A percentile compares a stretch with the other conserved stretches of the same genome.
These are phyloP conservation scores for Trichophyton schoenleinii DNA, from an alignment of 2,329 filamentous ascomycete species.

Conservation along the genomic window DNA sequence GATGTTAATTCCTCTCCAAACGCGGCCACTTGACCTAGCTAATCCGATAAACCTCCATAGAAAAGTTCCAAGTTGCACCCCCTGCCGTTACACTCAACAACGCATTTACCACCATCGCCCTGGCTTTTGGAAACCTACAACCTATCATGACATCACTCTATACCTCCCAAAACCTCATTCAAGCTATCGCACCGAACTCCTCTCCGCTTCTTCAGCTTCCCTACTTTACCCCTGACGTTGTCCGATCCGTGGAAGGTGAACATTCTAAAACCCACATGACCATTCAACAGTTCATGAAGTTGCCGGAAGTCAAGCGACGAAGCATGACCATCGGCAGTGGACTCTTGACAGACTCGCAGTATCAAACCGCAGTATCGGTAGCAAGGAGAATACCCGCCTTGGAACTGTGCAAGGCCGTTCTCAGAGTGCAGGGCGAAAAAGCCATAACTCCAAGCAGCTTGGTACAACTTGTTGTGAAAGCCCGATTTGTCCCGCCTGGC, in stretches of 20 bases:
- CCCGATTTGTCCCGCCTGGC: conserved; percentile 81
- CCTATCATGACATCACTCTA: conserved; percentile 74
- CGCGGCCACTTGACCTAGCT: conserved; percentile 11
- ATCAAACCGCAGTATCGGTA: conserved; percentile 60
- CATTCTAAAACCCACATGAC: conserved; percentile 58
- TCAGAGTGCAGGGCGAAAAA: conserved; percentile 94
- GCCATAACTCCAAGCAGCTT: conserved; percentile 84
- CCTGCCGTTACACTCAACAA: conserved; percentile 75
- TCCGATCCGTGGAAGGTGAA: conserved; percentile 41
- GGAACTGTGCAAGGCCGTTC: conserved; percentile 82
- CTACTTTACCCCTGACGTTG: conserved; percentile 57
- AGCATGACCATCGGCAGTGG: conserved; percentile 55
- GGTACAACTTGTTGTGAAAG: conserved; percentile 90
- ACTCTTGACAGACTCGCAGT: conserved; percentile 63
- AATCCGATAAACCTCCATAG: conserved; percentile 19
- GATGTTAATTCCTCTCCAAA: not conserved
- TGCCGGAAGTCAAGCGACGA: conserved; percentile 62
- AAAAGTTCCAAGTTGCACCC: conserved; percentile 82
- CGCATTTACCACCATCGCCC: conserved; percentile 71
- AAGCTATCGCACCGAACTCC: conserved; percentile 69
- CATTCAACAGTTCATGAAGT: conserved; percentile 78
- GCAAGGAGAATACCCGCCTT: conserved; percentile 75
- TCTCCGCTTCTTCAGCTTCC: conserved; percentile 89
- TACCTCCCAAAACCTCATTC: conserved; percentile 74
- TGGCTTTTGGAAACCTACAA: conserved; percentile 72